These are phyloP conservation scores for Barnettozyma sp. DNA, from an alignment of 805 yeast species.

Conservation along the genomic window DNA sequence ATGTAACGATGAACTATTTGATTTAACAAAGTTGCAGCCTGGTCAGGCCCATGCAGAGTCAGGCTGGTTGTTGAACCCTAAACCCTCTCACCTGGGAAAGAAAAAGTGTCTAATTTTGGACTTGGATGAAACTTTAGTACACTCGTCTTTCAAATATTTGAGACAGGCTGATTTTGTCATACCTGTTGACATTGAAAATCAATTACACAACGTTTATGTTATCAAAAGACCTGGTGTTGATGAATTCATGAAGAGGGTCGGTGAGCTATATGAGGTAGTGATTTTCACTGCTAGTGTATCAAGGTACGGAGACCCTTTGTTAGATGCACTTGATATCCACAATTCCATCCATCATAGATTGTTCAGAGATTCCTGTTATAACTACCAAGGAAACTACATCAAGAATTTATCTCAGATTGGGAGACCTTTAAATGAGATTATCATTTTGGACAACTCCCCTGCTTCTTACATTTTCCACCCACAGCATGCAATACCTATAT, in stretches of 20 bases:
- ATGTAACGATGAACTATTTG: constrained; percentile 38
- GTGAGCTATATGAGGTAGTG: constrained; percentile 86
- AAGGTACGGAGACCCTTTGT: constrained; percentile 91
- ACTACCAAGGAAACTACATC: constrained; percentile 90
- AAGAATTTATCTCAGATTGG: constrained; percentile 93
- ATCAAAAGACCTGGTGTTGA: constrained; percentile 98
- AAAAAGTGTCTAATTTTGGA: constrained; percentile 88
- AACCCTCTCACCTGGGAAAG: constrained; percentile 40
- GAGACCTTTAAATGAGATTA: constrained; percentile 76
- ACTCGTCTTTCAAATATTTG: constrained; percentile 86
- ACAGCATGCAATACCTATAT: constrained; percentile 93
- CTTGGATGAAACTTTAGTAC: constrained; percentile 93
- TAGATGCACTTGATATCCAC: constrained; percentile 79
- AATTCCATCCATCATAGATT: constrained; percentile 80
- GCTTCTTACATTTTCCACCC: constrained; percentile 98
- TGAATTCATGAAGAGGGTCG: constrained; percentile 77
- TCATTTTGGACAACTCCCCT: constrained; percentile 94
- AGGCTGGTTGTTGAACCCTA: constrained; percentile 59
- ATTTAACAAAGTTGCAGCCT: constrained; percentile 58
- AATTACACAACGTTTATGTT: constrained; percentile 89
- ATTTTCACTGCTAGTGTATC: constrained; percentile 96
- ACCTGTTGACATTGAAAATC: constrained; percentile 94
- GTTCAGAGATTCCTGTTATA: constrained; percentile 90
- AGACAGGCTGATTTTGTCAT: constrained; percentile 93
- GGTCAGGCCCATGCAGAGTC: constrained; percentile 64